Evolutionary conservation across 768 basidiomycete genomes (phyloP), one percentile per base, ranked within the genome.

Genomic region (Ephemerocybe angulata): DNA sequence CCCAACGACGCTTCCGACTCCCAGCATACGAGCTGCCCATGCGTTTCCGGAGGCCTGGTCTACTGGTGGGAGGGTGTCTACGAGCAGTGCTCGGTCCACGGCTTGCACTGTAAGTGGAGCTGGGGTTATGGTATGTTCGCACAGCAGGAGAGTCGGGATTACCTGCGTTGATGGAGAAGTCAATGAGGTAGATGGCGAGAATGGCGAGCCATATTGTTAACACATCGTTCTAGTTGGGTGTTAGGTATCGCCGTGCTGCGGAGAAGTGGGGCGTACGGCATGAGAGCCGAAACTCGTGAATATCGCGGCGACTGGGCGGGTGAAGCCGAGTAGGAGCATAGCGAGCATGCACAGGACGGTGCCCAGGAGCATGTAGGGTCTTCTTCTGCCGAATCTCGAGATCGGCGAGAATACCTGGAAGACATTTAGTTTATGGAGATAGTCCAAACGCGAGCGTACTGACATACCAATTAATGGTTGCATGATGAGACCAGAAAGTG

Each of bases 21-120:
- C 91, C 42, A 89, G 72, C 92, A 97, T 95, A n/a, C 88, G 76
- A 0, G 90, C 92, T 0, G 93, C 95, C 95, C 95, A 98, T 0
- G 95, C 95, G 65, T 95, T 97, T 1, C 90, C 94, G 8, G 80
- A 74, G 5, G 93, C 84, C 67, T 98, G 95, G 24, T 83, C 75
- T 1, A 79, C 66, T 0, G 88, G 73, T 0, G 93, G 87, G 3
- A 96, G 69, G 0, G 81, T 88, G 65, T 98, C 95, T 0, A 98
- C 91, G 7, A 98, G 75, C 10, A 97, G 79, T 0, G 94, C 91
- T 46, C 95, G 88, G 67, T 97, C 93, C 19, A 93, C 83, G 0
- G 93, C 91, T 75, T 89, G 88, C 2, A 95, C 93, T 87, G n/a
- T n/a, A n/a, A n/a, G n/a, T n/a, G 51, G 24, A 17, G 10, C 41